These are phyloP conservation scores for Populus tremula DNA, from an alignment of 345 rosid genomes.

Conservation along the genomic window DNA sequence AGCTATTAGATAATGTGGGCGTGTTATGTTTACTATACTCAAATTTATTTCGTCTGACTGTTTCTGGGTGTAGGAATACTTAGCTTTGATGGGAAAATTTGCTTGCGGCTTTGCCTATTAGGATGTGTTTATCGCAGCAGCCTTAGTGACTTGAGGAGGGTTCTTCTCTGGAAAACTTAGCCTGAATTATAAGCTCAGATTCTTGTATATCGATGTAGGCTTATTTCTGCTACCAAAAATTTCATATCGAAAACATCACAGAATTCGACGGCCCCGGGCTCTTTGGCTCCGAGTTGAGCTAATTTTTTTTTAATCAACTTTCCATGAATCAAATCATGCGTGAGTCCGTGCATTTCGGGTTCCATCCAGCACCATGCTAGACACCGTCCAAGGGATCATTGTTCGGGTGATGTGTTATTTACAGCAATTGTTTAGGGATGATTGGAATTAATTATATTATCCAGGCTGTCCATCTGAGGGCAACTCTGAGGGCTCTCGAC, in stretches of 20 bases:
- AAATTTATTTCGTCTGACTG: neutral
- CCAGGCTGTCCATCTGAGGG: neutral
- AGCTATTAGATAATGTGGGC: constrained; percentile 2
- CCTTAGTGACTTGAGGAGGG: neutral
- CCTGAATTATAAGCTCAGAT: neutral
- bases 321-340: neutral
- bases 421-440: neutral
- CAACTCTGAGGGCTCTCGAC: neutral
- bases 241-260: neutral
- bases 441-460: neutral
- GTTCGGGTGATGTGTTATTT: neutral
- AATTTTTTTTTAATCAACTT: too few relatives aligned
- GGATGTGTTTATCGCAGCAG: neutral
- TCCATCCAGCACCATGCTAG: too few relatives aligned
- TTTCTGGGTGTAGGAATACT: constrained; percentile 11
- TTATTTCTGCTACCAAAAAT: neutral
- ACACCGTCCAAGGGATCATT: neutral
- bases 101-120: constrained; percentile 1
- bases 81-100: constrained; percentile 17
- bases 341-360: too few relatives aligned
- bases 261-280: neutral
- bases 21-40: constrained; percentile 3
- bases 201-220: neutral
- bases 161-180: neutral
- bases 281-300: too few relatives aligned